Percentiles rank a stretch among this genome's conserved stretches.
phyloP scores from a whole-genome alignment of 2,329 filamentous ascomycete genomes.

The Colletotrichum noveboracense region DNA sequence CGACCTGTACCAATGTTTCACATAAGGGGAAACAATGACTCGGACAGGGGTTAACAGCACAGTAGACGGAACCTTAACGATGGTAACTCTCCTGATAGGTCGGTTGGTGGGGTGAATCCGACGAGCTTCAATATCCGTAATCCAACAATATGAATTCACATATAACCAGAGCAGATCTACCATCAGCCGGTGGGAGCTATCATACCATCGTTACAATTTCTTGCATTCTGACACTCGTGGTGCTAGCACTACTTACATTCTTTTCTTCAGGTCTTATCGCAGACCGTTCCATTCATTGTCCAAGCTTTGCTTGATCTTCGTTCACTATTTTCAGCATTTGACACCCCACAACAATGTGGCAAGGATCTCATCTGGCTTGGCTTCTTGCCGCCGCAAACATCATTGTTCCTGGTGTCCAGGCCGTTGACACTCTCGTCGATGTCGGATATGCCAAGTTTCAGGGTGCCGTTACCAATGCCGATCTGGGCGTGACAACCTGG shows the following conservation, averaged over 20 bases:
- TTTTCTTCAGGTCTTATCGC: background rate
- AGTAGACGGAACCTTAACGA: background rate
- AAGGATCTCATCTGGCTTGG: background rate
- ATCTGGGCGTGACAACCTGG: conserved; percentile 70
- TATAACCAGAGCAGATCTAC: background rate
- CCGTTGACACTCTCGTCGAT: conserved; percentile 52
- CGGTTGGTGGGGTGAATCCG: background rate
- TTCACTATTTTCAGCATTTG: background rate
- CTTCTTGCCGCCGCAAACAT: background rate
- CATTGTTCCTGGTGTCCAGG: conserved; percentile 3
- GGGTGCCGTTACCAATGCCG: conserved; percentile 44
- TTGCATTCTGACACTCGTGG: background rate
- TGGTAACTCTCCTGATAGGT: background rate
- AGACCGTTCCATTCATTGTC: background rate
- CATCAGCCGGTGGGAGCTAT: too few relatives aligned
- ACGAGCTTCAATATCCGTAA: background rate
- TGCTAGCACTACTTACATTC: conserved; percentile 6
- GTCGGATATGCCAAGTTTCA: conserved; percentile 71
- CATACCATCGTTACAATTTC: background rate
- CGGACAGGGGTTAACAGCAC: background rate
- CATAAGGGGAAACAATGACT: background rate
- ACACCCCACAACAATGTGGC: background rate
- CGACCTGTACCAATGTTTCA: background rate
- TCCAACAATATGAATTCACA: background rate
- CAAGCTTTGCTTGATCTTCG: background rate